A percentile compares a stretch with the other conserved stretches of the same genome.
phyloP scores from a whole-genome alignment of 305 asterid species.

The Plantago rigida region DNA sequence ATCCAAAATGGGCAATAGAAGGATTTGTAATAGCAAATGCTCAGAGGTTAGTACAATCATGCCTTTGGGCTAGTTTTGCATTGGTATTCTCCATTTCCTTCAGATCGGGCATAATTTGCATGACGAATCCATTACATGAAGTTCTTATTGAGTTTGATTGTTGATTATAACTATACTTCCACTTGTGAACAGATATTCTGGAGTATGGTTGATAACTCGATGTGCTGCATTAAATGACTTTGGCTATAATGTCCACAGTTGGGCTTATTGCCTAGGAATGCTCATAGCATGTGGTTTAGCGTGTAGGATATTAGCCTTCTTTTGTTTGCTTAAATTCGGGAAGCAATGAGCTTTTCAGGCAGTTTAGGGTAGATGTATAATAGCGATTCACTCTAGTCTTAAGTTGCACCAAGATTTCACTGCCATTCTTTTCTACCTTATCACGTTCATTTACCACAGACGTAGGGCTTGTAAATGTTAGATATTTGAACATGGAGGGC shows the following conservation, averaged over 20 bases:
- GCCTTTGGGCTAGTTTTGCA: neutral
- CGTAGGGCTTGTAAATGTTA: neutral
- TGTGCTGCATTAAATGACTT: conserved; percentile 62
- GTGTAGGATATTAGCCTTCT: conserved; percentile 60
- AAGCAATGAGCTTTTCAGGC: conserved; percentile 39
- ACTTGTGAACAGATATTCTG: conserved; percentile 56
- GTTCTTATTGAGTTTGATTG: too few relatives aligned
- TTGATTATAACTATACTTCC: neutral
- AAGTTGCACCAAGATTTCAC: neutral
- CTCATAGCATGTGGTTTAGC: conserved; percentile 49
- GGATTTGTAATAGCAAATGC: conserved; percentile 84
- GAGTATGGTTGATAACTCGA: conserved; percentile 93
- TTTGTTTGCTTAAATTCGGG: conserved; percentile 55
- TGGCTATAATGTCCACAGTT: conserved; percentile 62
- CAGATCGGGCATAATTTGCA: neutral
- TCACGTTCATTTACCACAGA: neutral
- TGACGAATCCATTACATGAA: too few relatives aligned
- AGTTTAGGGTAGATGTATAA: conserved; percentile 10
- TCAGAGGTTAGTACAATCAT: conserved; percentile 49
- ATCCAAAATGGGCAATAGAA: conserved; percentile 89
- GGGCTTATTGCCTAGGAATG: conserved; percentile 38
- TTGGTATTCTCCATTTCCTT: neutral
- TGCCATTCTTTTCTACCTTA: neutral
- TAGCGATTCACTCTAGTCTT: conserved; percentile 5
- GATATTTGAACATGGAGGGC: neutral